phyloP scores from a whole-genome alignment of 768 basidiomycete genomes.

The Sarcodon aspratus region DNA sequence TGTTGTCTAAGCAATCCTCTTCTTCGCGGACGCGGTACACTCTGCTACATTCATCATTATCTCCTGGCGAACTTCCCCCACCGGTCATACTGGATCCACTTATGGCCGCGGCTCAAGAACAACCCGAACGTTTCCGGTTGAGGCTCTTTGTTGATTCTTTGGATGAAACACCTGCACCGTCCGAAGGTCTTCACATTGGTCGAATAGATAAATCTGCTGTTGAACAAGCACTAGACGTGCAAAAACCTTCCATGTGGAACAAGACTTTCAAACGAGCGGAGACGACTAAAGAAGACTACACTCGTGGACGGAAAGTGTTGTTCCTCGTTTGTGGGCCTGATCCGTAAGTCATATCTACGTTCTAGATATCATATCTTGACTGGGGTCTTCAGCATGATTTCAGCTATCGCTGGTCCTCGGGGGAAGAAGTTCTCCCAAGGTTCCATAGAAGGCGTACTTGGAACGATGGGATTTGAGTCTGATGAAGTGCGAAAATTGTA shows the following conservation, averaged over 20 bases:
- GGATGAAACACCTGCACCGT: constrained; percentile 9
- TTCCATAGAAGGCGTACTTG: constrained; percentile 51
- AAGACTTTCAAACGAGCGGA: too few species aligned
- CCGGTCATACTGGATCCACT: constrained; percentile 44
- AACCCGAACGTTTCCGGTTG: constrained; percentile 47
- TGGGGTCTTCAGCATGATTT: constrained; percentile 50
- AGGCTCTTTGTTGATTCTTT: constrained; percentile 51
- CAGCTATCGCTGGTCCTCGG: constrained; percentile 62
- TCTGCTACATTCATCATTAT: constrained; percentile 60
- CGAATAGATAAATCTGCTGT: constrained; percentile 44
- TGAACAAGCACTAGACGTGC: constrained; percentile 27
- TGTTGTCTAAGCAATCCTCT: constrained; percentile 19
- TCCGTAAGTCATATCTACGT: constrained; percentile 28
- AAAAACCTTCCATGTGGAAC: constrained; percentile 9
- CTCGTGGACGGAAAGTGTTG: constrained; percentile 37
- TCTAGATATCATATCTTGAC: constrained; percentile 1
- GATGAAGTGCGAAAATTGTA: constrained; percentile 64
- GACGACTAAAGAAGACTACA: constrained; percentile 6
- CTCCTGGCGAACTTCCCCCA: constrained; percentile 60
- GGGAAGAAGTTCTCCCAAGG: constrained; percentile 73
- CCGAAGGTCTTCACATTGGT: constrained; percentile 28
- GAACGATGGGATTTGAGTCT: constrained; percentile 48
- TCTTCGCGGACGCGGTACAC: constrained; percentile 47
- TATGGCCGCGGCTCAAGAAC: constrained; percentile 27
- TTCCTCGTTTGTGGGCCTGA: constrained; percentile 84